Percentiles rank a stretch among this genome's conserved stretches.
phyloP scores from a whole-genome alignment of 2,329 filamentous ascomycete species.

The Coniochaeta sp. region DNA sequence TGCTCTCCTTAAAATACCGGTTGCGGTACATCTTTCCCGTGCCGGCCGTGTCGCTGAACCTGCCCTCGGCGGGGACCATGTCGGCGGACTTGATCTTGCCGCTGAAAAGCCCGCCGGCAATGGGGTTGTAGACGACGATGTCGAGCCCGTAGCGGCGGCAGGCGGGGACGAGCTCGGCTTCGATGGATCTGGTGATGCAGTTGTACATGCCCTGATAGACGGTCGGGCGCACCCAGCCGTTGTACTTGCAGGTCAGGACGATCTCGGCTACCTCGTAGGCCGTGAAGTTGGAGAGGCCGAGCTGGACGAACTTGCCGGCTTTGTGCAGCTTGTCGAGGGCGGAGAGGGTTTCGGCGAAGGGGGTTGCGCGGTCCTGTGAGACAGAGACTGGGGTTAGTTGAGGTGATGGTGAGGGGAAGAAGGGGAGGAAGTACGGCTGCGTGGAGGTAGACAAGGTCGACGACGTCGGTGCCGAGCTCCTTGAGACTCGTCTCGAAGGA shows the following conservation, averaged over 20 bases:
- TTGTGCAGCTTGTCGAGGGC: conserved; percentile 64
- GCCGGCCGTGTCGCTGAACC: conserved; percentile 17
- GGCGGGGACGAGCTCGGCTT: conserved; percentile 58
- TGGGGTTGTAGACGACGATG: conserved; percentile 64
- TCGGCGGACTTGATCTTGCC: conserved; percentile 42
- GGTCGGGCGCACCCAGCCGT: conserved; percentile 62
- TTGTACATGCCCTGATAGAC: conserved; percentile 76
- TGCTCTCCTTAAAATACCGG: conserved; percentile 58
- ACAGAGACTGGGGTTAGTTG: not conserved
- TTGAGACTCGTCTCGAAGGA: conserved; percentile 61
- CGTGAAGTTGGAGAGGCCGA: conserved; percentile 67
- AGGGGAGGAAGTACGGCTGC: conserved; percentile 42
- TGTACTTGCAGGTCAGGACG: conserved; percentile 58
- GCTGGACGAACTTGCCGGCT: conserved; percentile 61
- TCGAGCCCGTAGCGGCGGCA: conserved; percentile 62
- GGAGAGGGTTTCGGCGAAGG: conserved; percentile 62
- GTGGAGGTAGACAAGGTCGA: conserved; percentile 70
- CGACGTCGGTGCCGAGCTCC: conserved; percentile 64
- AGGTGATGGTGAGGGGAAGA: not conserved
- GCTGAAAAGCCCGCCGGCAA: conserved; percentile 64
- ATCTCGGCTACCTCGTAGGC: conserved; percentile 74
- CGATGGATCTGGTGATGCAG: conserved; percentile 38
- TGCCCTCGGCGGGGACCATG: conserved; percentile 18
- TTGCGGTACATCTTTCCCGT: conserved; percentile 47
- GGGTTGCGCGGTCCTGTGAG: conserved; percentile 40